phyloP scores from a whole-genome alignment of 2,329 filamentous ascomycete genomes.

The Eutypella sp. region DNA sequence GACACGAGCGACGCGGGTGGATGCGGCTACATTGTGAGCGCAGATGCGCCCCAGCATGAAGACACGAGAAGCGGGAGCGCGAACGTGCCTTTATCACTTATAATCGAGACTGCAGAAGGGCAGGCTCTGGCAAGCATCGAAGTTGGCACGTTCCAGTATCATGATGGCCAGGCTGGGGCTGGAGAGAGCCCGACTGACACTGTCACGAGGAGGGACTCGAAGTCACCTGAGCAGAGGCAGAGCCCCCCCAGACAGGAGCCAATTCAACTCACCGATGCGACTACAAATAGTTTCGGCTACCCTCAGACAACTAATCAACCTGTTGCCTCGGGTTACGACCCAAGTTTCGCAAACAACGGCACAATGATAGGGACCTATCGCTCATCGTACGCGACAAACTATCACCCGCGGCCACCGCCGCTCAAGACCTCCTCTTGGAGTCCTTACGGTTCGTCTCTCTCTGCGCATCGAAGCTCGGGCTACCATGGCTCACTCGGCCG shows the following conservation, averaged over 20 bases:
- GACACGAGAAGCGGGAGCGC: slow-evolving; percentile 44
- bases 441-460: slow-evolving; percentile 37
- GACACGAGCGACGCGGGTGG: slow-evolving; percentile 51
- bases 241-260: slow-evolving; percentile 35
- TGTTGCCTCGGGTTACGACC: slow-evolving; percentile 33
- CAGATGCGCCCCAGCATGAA: slow-evolving; percentile 61
- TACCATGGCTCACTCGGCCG: slow-evolving; percentile 41
- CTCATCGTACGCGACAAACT: slow-evolving; percentile 47
- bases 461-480: slow-evolving; percentile 35
- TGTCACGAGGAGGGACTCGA: slow-evolving; percentile 35
- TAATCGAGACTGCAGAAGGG: slow-evolving; percentile 47
- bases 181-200: slow-evolving; percentile 33
- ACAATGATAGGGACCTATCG: slow-evolving; percentile 53
- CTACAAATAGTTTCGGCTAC: slow-evolving; percentile 54
- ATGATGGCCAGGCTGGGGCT: slow-evolving; percentile 30
- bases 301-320: slow-evolving; percentile 48
- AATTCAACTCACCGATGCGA: slow-evolving; percentile 30
- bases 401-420: slow-evolving; percentile 31
- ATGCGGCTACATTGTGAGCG: slow-evolving; percentile 67
- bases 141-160: slow-evolving; percentile 41
- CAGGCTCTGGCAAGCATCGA: slow-evolving; percentile 48
- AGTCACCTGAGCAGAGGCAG: slow-evolving; percentile 38
- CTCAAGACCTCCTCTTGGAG: slow-evolving; percentile 40
- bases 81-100: slow-evolving; percentile 51
- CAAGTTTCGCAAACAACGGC: slow-evolving; percentile 29